A percentile compares a stretch with the other conserved stretches of the same genome.
phyloP scores from a whole-genome alignment of 2,329 filamentous ascomycete genomes.

The Elsinoe perseae region DNA sequence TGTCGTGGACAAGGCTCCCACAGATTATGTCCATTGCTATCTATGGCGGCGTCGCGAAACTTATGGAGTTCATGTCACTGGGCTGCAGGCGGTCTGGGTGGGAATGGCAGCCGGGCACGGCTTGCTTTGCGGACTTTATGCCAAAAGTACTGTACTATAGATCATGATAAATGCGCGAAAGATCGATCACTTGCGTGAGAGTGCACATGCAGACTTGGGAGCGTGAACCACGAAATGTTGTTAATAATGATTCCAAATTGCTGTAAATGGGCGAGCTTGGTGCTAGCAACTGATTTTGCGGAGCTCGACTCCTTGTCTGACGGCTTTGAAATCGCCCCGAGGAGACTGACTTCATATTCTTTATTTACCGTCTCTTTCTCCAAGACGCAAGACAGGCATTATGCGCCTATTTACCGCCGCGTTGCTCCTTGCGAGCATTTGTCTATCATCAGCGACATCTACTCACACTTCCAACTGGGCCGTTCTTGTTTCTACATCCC shows the following conservation, averaged over 20 bases:
- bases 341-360: too few relatives aligned
- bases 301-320: neutral
- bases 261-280: neutral
- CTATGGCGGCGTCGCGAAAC: neutral
- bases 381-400: neutral
- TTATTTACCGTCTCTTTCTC: neutral
- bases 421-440: slow-evolving; percentile 15
- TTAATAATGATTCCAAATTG: neutral
- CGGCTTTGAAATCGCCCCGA: slow-evolving; percentile 5
- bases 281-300: neutral
- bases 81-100: neutral
- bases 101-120: neutral
- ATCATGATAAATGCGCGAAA: slow-evolving; percentile 9
- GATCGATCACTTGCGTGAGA: too few relatives aligned
- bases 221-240: too few relatives aligned
- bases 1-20: too few relatives aligned
- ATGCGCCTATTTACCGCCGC: neutral
- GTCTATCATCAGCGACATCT: slow-evolving; percentile 40
- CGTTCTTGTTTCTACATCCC: slow-evolving; percentile 93
- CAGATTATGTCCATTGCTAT: neutral
- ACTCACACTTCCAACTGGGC: slow-evolving; percentile 99
- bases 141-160: slow-evolving; percentile 14
- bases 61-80: neutral
- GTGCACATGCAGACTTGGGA: too few relatives aligned
- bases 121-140: neutral